Conservation (phyloP, 1,139 yeast species). For the Yamadazyma membranifaciens region DNA sequence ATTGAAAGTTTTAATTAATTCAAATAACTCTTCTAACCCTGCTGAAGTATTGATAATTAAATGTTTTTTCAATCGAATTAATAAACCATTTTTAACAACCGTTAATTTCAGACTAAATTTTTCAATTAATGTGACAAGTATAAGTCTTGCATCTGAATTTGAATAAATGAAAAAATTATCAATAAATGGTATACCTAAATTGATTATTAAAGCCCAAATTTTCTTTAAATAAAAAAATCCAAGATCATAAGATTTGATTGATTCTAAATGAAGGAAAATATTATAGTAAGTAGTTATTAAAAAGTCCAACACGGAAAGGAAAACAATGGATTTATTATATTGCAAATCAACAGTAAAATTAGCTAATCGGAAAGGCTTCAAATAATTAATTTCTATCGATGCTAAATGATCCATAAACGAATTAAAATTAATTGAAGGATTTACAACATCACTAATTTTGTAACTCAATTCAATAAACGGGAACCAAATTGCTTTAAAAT, state of each 20-base stretch:
- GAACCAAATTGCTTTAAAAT: constrained; percentile 18
- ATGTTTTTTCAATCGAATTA: constrained; percentile 3
- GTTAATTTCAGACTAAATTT: constrained; percentile 1
- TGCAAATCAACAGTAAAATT: neutral
- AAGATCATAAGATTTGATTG: neutral
- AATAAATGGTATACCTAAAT: constrained; percentile 1
- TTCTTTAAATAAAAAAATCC: constrained; percentile 5
- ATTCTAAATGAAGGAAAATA: constrained; percentile 1
- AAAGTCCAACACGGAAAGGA: constrained; percentile 3
- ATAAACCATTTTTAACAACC: constrained; percentile 4
- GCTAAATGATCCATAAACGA: constrained; percentile 19
- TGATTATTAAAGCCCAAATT: constrained; percentile 2
- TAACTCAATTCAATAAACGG: constrained; percentile 19
- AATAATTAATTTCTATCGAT: constrained; percentile 18
- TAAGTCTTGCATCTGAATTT: neutral
- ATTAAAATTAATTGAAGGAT: constrained; percentile 16
- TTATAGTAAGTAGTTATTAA: constrained; percentile 4
- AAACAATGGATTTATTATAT: neutral
- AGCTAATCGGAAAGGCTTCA: constrained; percentile 6
- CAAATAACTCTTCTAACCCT: neutral
- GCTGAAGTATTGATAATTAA: neutral
- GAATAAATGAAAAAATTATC: neutral
- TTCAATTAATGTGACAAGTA: neutral
- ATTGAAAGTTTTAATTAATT: neutral
- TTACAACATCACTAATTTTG: constrained; percentile 19